These are phyloP conservation scores for Choanephora cucurbitarum DNA, from an alignment of 371 early-diverging fungal species.

Conservation along the genomic window DNA sequence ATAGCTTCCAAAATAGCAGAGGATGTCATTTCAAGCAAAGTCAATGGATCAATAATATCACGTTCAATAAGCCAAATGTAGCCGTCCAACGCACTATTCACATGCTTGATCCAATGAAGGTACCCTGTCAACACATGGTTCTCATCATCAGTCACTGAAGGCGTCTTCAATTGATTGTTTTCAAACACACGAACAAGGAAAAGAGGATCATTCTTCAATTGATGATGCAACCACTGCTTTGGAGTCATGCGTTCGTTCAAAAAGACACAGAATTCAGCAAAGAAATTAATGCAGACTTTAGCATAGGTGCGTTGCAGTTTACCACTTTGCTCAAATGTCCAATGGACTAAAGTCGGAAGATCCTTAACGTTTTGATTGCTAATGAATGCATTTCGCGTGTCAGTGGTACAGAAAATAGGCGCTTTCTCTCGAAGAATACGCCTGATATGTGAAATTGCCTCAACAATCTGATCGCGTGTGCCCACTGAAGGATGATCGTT, in stretches of 20 bases:
- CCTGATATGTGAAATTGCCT: conserved; percentile 61
- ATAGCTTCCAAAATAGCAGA: conserved; percentile 21
- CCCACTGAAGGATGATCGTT: conserved; percentile 67
- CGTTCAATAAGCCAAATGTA: conserved; percentile 48
- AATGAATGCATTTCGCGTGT: conserved; percentile 52
- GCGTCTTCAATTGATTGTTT: conserved; percentile 10
- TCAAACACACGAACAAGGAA: conserved; percentile 26
- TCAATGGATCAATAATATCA: conserved; percentile 14
- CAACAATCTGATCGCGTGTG: conserved; percentile 55
- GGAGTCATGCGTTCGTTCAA: conserved; percentile 23
- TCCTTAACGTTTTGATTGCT: conserved; percentile 42
- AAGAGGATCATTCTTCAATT: conserved; percentile 1
- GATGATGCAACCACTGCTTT: conserved; percentile 28
- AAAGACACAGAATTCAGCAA: conserved; percentile 36
- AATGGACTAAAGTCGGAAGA: conserved; percentile 52
- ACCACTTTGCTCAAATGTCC: conserved; percentile 64
- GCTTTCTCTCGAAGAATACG: conserved; percentile 60
- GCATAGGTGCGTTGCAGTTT: conserved; percentile 61
- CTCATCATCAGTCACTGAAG: conserved; percentile 4
- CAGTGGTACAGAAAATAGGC: conserved; percentile 44
- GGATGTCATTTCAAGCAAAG: conserved; percentile 6
- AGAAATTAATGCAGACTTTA: conserved; percentile 57
- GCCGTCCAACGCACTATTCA: conserved; percentile 34
- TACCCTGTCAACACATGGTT: conserved; percentile 2
- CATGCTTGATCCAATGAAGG: conserved; percentile 30